Conservation (phyloP, 805 yeast species). For the Candida insectorum region DNA sequence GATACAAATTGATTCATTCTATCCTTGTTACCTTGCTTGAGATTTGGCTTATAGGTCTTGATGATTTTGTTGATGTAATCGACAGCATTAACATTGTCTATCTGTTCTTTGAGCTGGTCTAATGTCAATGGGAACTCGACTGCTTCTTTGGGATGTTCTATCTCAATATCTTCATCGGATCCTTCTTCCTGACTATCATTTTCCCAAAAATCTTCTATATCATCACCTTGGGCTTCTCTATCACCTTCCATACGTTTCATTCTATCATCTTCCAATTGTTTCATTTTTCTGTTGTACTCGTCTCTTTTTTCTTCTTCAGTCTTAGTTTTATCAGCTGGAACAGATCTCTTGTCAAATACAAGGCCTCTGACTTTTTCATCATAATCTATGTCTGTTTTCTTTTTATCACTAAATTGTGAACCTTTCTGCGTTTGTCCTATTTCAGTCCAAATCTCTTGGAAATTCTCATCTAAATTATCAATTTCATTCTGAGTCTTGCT, state of each 20-base stretch:
- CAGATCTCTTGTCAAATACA: constrained; percentile 70
- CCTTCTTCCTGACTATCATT: constrained; percentile 38
- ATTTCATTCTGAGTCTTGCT: constrained; percentile 58
- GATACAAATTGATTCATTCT: constrained; percentile 61
- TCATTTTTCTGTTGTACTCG: constrained; percentile 59
- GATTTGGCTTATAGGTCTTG: constrained; percentile 65
- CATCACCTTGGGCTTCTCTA: constrained; percentile 61
- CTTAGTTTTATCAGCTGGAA: constrained; percentile 77
- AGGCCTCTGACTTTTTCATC: constrained; percentile 66
- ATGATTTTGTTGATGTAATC: constrained; percentile 53
- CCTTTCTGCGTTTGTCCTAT: constrained; percentile 23
- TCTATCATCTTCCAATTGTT: constrained; percentile 65
- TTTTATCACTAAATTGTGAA: constrained; percentile 25
- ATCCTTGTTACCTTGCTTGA: constrained; percentile 79
- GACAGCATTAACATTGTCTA: constrained; percentile 13
- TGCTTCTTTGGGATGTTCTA: constrained; percentile 26
- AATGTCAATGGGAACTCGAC: constrained; percentile 15
- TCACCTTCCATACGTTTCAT: constrained; percentile 72
- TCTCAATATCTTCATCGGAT: constrained; percentile 32
- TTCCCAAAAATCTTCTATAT: constrained; percentile 65
- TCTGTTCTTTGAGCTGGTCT: constrained; percentile 24
- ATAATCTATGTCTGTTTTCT: constrained; percentile 48
- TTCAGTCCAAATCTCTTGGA: constrained; percentile 65
- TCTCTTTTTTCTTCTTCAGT: constrained; percentile 66
- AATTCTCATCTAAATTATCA: constrained; percentile 67